Conservation (phyloP, 2,329 filamentous ascomycete genomes). For the Arthroderma uncinatum region DNA sequence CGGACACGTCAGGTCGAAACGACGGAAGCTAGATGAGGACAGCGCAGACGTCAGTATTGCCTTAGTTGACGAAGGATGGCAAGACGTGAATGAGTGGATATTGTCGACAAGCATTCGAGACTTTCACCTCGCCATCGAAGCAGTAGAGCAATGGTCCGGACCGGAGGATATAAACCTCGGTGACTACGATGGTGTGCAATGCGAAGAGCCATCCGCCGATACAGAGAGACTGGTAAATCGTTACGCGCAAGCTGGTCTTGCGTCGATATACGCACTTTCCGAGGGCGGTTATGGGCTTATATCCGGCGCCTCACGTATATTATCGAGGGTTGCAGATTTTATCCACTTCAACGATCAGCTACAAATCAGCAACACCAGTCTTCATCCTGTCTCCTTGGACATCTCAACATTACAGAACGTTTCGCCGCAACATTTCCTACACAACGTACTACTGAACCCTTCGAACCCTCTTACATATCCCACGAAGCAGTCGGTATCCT, state of each 20-base stretch:
- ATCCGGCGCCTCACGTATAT: slow-evolving; percentile 39
- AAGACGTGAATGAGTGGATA: slow-evolving; percentile 49
- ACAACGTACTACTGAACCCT: slow-evolving; percentile 30
- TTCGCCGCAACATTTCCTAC: slow-evolving; percentile 32
- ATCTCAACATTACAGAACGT: slow-evolving; percentile 25
- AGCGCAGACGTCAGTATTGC: slow-evolving; percentile 36
- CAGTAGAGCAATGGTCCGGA: slow-evolving; percentile 49
- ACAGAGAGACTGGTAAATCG: neutral
- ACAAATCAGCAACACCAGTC: slow-evolving; percentile 15
- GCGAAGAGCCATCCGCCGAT: slow-evolving; percentile 19
- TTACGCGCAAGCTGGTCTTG: slow-evolving; percentile 51
- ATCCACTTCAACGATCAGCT: slow-evolving; percentile 39
- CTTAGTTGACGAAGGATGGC: slow-evolving; percentile 39
- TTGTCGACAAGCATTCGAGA: slow-evolving; percentile 42
- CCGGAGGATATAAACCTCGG: slow-evolving; percentile 50
- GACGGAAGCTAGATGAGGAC: slow-evolving; percentile 34
- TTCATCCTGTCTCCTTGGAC: slow-evolving; percentile 25
- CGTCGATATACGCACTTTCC: slow-evolving; percentile 46
- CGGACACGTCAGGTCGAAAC: slow-evolving; percentile 45
- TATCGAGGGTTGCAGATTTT: slow-evolving; percentile 41
- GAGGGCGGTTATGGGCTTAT: slow-evolving; percentile 37
- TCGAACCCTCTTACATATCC: slow-evolving; percentile 35
- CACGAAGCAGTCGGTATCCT: slow-evolving; percentile 28
- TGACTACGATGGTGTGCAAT: slow-evolving; percentile 37
- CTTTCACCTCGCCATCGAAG: slow-evolving; percentile 39